A percentile compares a stretch with the other conserved stretches of the same genome.
These are phyloP conservation scores for Eleusine indica DNA, from an alignment of 176 grass and related monocot species.

Conservation along the genomic window DNA sequence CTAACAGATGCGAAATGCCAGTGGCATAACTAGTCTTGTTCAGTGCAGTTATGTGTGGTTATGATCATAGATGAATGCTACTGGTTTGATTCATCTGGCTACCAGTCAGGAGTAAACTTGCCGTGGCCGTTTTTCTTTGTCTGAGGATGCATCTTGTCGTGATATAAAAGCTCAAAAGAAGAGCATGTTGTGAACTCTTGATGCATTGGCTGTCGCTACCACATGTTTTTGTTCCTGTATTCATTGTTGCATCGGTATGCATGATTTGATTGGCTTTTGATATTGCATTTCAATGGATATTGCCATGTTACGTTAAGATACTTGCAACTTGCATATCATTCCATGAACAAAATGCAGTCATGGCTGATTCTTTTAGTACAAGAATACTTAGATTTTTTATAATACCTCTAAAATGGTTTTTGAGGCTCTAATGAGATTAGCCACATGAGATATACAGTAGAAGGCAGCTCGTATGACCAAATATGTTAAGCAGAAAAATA, in stretches of 20 bases:
- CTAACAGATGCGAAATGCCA: background rate
- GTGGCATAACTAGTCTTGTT: background rate
- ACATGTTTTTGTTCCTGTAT: background rate
- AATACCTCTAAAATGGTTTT: background rate
- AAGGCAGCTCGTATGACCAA: background rate
- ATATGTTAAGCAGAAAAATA: background rate
- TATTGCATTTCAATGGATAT: background rate
- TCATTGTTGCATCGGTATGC: background rate
- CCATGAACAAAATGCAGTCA: background rate
- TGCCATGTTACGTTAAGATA: background rate
- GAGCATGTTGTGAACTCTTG: background rate
- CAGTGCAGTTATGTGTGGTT: background rate
- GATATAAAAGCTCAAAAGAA: background rate
- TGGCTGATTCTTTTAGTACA: constrained; percentile 1
- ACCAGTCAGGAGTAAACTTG: background rate
- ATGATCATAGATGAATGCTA: background rate
- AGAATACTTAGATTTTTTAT: background rate
- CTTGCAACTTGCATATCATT: background rate
- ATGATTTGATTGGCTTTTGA: background rate
- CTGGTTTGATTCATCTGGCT: background rate
- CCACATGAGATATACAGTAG: background rate
- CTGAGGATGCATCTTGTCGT: background rate
- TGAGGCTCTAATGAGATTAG: constrained; percentile 19
- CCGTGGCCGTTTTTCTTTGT: background rate
- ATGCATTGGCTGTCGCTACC: background rate